A percentile compares a stretch with the other conserved stretches of the same genome.
Conservation (phyloP, 441 rosid genomes). For the Euphorbia schlechtendalii region DNA sequence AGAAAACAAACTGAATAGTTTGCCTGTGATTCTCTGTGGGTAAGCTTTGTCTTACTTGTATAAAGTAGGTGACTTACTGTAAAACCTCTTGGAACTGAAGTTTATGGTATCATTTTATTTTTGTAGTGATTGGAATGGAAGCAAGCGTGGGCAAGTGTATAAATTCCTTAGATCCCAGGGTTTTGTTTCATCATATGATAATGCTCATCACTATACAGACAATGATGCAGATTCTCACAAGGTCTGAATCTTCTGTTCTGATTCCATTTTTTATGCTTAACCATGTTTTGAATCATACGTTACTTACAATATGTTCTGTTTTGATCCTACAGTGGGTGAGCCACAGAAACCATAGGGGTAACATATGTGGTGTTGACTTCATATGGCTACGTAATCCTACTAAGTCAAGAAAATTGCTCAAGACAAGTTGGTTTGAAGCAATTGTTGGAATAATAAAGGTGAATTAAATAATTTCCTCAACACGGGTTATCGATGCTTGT, state of each 20-base stretch:
- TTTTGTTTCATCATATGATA: slow-evolving; percentile 82
- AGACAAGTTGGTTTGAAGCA: slow-evolving; percentile 80
- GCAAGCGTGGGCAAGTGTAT: slow-evolving; percentile 92
- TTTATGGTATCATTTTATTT: slow-evolving; percentile 8
- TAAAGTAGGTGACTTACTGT: slow-evolving; percentile 11
- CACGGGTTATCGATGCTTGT: not conserved
- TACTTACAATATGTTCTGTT: slow-evolving; percentile 5
- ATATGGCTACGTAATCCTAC: slow-evolving; percentile 90
- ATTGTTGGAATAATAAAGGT: slow-evolving; percentile 81
- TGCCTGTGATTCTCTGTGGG: slow-evolving; percentile 87
- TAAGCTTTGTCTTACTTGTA: slow-evolving; percentile 25
- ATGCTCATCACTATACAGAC: slow-evolving; percentile 78
- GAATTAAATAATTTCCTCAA: slow-evolving; percentile 22
- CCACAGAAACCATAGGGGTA: slow-evolving; percentile 90
- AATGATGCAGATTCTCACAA: slow-evolving; percentile 76
- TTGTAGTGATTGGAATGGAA: slow-evolving; percentile 93
- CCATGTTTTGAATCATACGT: not conserved
- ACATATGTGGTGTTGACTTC: slow-evolving; percentile 90
- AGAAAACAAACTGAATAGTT: slow-evolving; percentile 50
- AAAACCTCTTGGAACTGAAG: slow-evolving; percentile 1
- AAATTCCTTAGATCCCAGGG: slow-evolving; percentile 91
- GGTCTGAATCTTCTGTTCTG: slow-evolving; percentile 33
- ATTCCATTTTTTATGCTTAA: slow-evolving; percentile 7
- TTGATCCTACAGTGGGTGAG: slow-evolving; percentile 72
- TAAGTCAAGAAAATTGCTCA: slow-evolving; percentile 47